Evolutionary conservation across 164 flowering plant species (phyloP).

Genomic region (Magnolia officinalis): DNA sequence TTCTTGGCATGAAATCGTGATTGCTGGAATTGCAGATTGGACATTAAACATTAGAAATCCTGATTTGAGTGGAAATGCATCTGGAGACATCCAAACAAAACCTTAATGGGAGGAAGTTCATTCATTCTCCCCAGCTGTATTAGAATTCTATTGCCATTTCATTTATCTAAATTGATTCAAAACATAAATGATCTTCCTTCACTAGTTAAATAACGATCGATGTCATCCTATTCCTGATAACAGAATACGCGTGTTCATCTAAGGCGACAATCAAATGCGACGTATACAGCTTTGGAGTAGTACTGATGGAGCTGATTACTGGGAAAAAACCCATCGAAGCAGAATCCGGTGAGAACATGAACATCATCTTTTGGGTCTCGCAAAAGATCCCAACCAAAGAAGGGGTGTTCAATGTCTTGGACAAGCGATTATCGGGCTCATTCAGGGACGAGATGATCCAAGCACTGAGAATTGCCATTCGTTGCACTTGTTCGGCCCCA

Average conservation of each 20-base stretch:
- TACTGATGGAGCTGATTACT: constrained; percentile 82
- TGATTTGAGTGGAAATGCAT: too few relatives aligned
- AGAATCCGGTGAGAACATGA: constrained; percentile 89
- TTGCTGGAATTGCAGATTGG: too few relatives aligned
- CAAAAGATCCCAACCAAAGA: constrained; percentile 77
- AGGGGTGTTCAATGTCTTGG: constrained; percentile 67
- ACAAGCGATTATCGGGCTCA: constrained; percentile 49
- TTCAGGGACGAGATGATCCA: constrained; percentile 77
- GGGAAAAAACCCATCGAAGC: constrained; percentile 90
- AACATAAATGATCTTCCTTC: neutral
- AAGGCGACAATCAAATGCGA: constrained; percentile 94
- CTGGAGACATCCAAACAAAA: too few relatives aligned
- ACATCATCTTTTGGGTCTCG: constrained; percentile 75
- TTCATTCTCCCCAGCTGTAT: too few relatives aligned
- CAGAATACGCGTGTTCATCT: constrained; percentile 87
- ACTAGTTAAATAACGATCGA: neutral
- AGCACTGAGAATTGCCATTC: constrained; percentile 68
- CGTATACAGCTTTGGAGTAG: constrained; percentile 92
- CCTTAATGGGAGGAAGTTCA: too few relatives aligned
- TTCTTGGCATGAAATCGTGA: too few relatives aligned
- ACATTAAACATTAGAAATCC: too few relatives aligned
- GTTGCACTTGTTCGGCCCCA: constrained; percentile 63
- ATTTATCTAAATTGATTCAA: neutral
- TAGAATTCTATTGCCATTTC: neutral
- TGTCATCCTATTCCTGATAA: constrained; percentile 2